phyloP scores from a whole-genome alignment of 352 stramenopile species.

The Globisporangium nodosum region DNA sequence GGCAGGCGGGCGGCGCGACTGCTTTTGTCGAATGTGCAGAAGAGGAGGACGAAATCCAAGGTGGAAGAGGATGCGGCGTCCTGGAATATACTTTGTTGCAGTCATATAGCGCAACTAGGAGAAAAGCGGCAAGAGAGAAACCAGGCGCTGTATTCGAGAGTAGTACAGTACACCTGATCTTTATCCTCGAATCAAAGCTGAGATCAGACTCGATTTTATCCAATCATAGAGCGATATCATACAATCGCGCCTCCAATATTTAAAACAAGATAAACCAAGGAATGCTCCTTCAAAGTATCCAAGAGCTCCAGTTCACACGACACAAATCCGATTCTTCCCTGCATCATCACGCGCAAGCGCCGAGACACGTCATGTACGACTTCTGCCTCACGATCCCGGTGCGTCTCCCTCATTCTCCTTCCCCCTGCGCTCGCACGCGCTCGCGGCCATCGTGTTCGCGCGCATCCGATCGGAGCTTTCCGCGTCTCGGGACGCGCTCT shows the following conservation, averaged over 20 bases:
- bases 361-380: conserved; percentile 60
- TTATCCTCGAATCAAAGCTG: background rate
- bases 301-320: background rate
- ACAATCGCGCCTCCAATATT: background rate
- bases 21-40: conserved; percentile 3
- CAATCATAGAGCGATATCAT: background rate
- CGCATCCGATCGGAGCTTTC: background rate
- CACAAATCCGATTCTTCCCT: too few species aligned
- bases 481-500: background rate
- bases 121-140: background rate
- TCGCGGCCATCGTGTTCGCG: background rate
- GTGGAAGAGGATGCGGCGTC: background rate
- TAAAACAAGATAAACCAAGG: background rate
- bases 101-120: background rate
- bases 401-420: conserved; percentile 16
- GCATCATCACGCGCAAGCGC: background rate
- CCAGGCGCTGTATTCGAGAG: conserved; percentile 4
- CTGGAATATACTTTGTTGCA: background rate
- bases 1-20: background rate
- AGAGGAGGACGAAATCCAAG: background rate
- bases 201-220: background rate
- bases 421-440: background rate
- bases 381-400: conserved; percentile 86
- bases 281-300: background rate
- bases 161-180: background rate